Base-by-base conservation (phyloP, 2,329 filamentous ascomycete genomes). In the Westerdykella ornata region DNA sequence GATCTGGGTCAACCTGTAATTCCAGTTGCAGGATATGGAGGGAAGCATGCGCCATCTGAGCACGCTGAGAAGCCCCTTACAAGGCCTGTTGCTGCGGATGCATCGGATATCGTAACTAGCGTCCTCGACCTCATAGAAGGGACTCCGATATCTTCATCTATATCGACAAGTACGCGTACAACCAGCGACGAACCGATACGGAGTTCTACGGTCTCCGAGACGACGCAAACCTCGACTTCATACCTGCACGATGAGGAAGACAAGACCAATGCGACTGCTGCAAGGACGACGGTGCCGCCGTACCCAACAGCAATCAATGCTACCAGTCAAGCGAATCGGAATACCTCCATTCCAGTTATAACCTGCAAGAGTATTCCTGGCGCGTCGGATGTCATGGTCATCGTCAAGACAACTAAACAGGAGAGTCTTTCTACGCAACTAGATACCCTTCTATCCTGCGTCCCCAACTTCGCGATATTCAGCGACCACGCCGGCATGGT, bases 381-480 rank as follows among this genome's bases (percentile, higher is more conserved):
- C 19, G 62, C 65, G 3, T 66, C 75, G 3, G 69, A 80, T 52
- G 60, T 80, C 35, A 72, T 80, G 44, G 69, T 81, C 13, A 64
- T 79, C 8, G 65, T 81, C 46, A 74, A 75, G 47, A 81, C 78
- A 0, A 78, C 77, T 39, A 76, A 77, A 13, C 59, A 67, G 39
- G 68, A 73, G 19, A 78, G 78, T 53, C 68, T 81, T 2, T 75
- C 76, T 1, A 60, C 70, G 2, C 76, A 80, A 49, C 69, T 78
- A 43, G 57, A 68, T 38, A 76, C 74, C 1, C 76, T 75, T 0
- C 66, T 80, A 15, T 67, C 68, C 47, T 81, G 77, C 62, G 69
- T 76, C 32, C 72, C 74, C 22, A 64, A 78, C 56, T 74, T 72
- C 39, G 69, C 73, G 38, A 72, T 81, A 52, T 79, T 77, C 61